Percentiles rank a stretch among this genome's conserved stretches.
phyloP scores from a whole-genome alignment of 306 rosid genomes.

The Glycyrrhiza uralensis region DNA sequence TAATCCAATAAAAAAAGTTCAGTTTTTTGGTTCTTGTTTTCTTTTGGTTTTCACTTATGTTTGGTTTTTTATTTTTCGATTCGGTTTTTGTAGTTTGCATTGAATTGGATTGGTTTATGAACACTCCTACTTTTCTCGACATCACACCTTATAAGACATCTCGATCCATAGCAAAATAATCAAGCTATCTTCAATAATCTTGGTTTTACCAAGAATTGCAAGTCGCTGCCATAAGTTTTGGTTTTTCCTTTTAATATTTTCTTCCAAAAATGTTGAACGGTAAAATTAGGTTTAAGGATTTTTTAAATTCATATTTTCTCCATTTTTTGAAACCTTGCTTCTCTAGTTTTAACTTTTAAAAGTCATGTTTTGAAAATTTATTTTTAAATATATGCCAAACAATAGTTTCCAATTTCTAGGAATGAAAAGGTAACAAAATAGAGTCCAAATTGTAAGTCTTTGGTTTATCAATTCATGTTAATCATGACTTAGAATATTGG shows the following conservation, averaged over 20 bases:
- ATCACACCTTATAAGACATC: not conserved
- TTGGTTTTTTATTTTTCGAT: too few species aligned
- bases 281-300: too few species aligned
- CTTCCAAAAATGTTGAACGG: not conserved
- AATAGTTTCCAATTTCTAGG: not conserved
- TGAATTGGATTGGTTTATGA: too few species aligned
- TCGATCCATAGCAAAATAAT: not conserved
- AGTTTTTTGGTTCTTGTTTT: too few species aligned
- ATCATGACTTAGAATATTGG: not conserved
- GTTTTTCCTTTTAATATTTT: not conserved
- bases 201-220: not conserved
- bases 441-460: not conserved
- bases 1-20: too few species aligned
- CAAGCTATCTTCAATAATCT: not conserved
- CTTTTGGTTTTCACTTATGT: too few species aligned
- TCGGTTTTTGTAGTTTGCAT: too few species aligned
- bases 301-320: too few species aligned
- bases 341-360: not conserved
- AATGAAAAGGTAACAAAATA: not conserved
- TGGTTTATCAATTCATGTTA: constrained; percentile 3
- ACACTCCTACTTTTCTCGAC: not conserved
- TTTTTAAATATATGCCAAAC: not conserved
- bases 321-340: too few species aligned
- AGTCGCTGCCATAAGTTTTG: not conserved
- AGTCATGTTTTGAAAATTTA: not conserved